Percentiles rank a stretch among this genome's conserved stretches.
phyloP scores from a whole-genome alignment of 1,139 yeast species.

The Saccharomyces hybrid region DNA sequence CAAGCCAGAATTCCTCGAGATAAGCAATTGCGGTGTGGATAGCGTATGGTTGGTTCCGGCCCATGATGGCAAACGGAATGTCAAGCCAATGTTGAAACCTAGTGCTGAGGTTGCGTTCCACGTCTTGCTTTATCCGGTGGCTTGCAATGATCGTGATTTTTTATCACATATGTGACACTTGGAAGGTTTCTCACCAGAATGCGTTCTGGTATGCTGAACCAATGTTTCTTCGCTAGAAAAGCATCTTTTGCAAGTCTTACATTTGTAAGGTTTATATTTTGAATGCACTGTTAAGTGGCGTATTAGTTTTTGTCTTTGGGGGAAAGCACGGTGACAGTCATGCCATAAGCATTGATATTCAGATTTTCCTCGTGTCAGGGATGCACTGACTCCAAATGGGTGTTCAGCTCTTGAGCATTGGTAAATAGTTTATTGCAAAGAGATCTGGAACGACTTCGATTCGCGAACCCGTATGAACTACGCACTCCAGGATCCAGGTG shows the following conservation, averaged over 20 bases:
- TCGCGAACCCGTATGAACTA: not conserved
- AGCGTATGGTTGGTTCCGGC: not conserved
- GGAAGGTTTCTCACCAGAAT: conserved; percentile 84
- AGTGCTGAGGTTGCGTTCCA: not conserved
- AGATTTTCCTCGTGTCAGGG: conserved; percentile 62
- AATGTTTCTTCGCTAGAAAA: conserved; percentile 55
- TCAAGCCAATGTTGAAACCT: not conserved
- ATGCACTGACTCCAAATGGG: conserved; percentile 61
- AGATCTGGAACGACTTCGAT: not conserved
- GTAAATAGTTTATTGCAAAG: conserved; percentile 45
- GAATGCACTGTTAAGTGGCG: conserved; percentile 89
- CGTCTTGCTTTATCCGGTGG: not conserved
- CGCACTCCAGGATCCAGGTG: not conserved
- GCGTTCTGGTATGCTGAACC: conserved; percentile 66
- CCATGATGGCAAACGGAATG: not conserved
- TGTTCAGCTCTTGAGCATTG: conserved; percentile 54
- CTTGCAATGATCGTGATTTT: conserved; percentile 28
- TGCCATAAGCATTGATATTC: conserved; percentile 70
- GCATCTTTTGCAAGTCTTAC: conserved; percentile 55
- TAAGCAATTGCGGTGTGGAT: not conserved
- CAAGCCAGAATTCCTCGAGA: not conserved
- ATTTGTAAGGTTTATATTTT: conserved; percentile 66
- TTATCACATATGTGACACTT: conserved; percentile 61
- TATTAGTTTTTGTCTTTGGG: conserved; percentile 76
- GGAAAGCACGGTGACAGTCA: conserved; percentile 66